Conservation (phyloP, 2,329 filamentous ascomycete genomes). For the Arthrobotrys iridis region DNA sequence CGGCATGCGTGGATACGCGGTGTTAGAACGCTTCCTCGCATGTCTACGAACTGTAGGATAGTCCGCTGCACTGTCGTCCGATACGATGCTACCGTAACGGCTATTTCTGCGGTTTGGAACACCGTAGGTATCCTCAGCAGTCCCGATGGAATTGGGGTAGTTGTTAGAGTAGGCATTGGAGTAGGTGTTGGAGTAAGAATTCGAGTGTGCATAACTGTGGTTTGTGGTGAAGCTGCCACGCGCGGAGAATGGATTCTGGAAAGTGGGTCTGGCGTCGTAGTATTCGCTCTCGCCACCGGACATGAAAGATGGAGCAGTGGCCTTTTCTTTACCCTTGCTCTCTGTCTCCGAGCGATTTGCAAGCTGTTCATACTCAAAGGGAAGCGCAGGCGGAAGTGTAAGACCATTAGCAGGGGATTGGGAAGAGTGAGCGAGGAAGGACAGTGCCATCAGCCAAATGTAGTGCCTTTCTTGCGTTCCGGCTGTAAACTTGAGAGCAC, state of each 20-base stretch:
- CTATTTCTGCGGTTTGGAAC: conserved; percentile 34
- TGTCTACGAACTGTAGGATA: conserved; percentile 44
- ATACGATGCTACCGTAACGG: conserved; percentile 50
- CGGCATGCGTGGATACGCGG: conserved; percentile 46
- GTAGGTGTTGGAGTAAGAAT: conserved; percentile 8
- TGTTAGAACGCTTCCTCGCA: conserved; percentile 46
- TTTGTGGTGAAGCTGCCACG: conserved; percentile 64
- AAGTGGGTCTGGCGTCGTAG: conserved; percentile 33
- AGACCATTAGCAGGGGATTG: conserved; percentile 81
- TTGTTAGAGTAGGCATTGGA: conserved; percentile 23
- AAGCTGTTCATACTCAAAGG: conserved; percentile 60
- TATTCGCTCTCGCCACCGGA: conserved; percentile 49
- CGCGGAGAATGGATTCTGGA: conserved; percentile 55
- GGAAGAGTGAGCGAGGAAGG: conserved; percentile 90
- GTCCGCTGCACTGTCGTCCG: conserved; percentile 44
- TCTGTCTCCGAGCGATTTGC: conserved; percentile 60
- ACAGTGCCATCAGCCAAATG: conserved; percentile 91
- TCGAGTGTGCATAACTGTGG: conserved; percentile 59
- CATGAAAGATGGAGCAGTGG: conserved; percentile 50
- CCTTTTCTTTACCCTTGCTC: conserved; percentile 60
- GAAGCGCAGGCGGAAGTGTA: conserved; percentile 67
- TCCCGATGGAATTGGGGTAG: conserved; percentile 14
- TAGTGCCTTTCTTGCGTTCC: conserved; percentile 85
- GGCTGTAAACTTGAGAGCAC: conserved; percentile 95
- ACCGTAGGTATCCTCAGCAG: not conserved